Percentiles rank a stretch among this genome's conserved stretches.
Evolutionary conservation across 768 basidiomycete genomes (phyloP).

Genomic region (Termitomyces sp.): DNA sequence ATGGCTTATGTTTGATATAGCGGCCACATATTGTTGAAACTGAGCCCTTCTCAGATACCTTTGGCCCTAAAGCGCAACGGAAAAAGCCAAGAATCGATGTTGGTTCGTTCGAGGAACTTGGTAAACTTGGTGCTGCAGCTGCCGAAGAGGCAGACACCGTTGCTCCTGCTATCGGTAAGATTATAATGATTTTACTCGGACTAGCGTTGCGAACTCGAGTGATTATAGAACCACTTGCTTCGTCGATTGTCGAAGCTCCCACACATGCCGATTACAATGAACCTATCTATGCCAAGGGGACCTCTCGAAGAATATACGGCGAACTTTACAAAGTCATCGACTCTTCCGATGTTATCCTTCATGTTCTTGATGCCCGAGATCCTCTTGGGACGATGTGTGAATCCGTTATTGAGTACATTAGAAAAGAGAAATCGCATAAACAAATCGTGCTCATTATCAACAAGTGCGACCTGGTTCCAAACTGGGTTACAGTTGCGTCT

Average conservation of each 20-base stretch:
- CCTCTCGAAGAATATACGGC: constrained; percentile 92
- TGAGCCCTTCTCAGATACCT: constrained; percentile 91
- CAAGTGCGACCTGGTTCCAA: constrained; percentile 97
- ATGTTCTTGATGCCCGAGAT: constrained; percentile 93
- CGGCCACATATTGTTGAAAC: constrained; percentile 93
- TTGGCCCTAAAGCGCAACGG: constrained; percentile 93
- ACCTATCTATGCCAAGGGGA: constrained; percentile 93
- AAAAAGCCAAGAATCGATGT: constrained; percentile 84
- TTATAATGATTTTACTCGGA: neutral
- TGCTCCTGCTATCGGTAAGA: constrained; percentile 41
- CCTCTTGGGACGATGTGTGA: constrained; percentile 94
- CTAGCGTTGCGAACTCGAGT: neutral
- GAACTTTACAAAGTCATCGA: constrained; percentile 99
- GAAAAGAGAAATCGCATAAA: constrained; percentile 96
- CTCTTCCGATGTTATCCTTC: constrained; percentile 94
- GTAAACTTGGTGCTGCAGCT: constrained; percentile 55
- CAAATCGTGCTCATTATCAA: constrained; percentile 96
- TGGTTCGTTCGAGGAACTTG: constrained; percentile 90
- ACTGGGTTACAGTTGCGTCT: constrained; percentile 90
- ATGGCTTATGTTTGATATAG: constrained; percentile 30
- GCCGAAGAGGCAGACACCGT: constrained; percentile 48
- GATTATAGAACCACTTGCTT: constrained; percentile 40
- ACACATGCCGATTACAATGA: constrained; percentile 81
- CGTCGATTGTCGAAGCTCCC: constrained; percentile 43
- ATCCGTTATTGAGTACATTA: constrained; percentile 86